A percentile compares a stretch with the other conserved stretches of the same genome.
Evolutionary conservation across 805 yeast genomes (phyloP).

Genomic region (Candida sphagnicola): DNA sequence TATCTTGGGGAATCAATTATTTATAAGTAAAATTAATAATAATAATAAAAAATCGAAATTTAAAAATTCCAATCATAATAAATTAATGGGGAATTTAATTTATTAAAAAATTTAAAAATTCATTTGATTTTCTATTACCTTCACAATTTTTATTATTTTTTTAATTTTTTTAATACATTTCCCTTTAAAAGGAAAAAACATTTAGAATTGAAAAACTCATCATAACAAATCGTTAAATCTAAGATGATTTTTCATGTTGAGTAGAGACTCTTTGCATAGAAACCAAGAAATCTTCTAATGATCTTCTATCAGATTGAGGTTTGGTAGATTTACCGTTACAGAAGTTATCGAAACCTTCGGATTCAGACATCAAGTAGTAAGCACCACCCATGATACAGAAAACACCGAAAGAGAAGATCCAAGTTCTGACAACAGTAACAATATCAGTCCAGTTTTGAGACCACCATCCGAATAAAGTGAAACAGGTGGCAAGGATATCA

Average conservation of each 20-base stretch:
- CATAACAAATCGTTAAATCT: constrained; percentile 16
- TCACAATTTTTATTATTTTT: constrained; percentile 5
- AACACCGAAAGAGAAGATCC: constrained; percentile 95
- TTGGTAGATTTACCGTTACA: constrained; percentile 76
- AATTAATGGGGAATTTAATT: constrained; percentile 5
- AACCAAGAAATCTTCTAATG: constrained; percentile 78
- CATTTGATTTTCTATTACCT: not conserved
- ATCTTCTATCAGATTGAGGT: constrained; percentile 54
- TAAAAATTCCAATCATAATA: not conserved
- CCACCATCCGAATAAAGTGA: constrained; percentile 96
- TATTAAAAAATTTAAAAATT: not conserved
- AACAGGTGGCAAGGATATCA: constrained; percentile 88
- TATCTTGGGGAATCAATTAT: constrained; percentile 7
- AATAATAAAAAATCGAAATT: not conserved
- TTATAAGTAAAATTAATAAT: constrained; percentile 2
- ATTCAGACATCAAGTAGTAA: constrained; percentile 86
- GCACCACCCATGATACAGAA: constrained; percentile 97
- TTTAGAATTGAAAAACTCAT: constrained; percentile 5
- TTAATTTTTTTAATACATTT: constrained; percentile 1
- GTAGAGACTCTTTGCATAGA: constrained; percentile 88
- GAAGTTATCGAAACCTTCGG: constrained; percentile 74
- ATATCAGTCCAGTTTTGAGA: constrained; percentile 96
- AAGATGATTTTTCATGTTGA: constrained; percentile 79
- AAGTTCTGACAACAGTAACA: constrained; percentile 89
- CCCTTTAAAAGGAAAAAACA: not conserved